Conservation (phyloP, 176 grass and related monocot genomes). For the Oryza meyeriana region DNA sequence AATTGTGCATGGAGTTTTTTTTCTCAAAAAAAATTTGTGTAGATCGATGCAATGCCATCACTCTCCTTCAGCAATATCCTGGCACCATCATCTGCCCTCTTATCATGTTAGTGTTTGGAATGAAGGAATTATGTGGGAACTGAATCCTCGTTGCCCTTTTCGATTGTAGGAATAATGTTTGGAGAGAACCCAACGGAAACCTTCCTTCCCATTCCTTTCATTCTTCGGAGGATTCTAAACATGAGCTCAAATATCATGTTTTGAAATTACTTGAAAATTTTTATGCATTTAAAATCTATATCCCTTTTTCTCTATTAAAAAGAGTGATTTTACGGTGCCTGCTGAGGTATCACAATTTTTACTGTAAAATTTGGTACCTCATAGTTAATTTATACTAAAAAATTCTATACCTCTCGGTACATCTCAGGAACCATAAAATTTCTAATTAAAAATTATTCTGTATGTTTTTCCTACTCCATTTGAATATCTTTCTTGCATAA, state of each 20-base stretch:
- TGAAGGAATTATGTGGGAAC: not conserved
- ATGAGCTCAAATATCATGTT: not conserved
- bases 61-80: too few species aligned
- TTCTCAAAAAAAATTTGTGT: not conserved
- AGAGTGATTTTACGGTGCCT: too few species aligned
- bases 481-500: not conserved
- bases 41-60: too few species aligned
- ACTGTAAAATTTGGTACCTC: too few species aligned
- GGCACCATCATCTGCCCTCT: not conserved
- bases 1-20: not conserved
- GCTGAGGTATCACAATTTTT: too few species aligned
- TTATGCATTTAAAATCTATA: too few species aligned
- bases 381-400: too few species aligned
- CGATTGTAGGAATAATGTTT: not conserved
- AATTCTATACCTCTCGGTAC: too few species aligned
- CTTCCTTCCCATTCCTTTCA: not conserved
- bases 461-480: not conserved
- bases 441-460: not conserved
- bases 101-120: not conserved
- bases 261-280: not conserved
- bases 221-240: not conserved
- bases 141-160: not conserved
- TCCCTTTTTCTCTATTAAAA: too few species aligned
- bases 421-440: too few species aligned
- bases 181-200: not conserved